Evolutionary conservation across 305 asterid species (phyloP), one percentile per base, ranked within the genome.

Genomic region (Fraxinus baroniana): DNA sequence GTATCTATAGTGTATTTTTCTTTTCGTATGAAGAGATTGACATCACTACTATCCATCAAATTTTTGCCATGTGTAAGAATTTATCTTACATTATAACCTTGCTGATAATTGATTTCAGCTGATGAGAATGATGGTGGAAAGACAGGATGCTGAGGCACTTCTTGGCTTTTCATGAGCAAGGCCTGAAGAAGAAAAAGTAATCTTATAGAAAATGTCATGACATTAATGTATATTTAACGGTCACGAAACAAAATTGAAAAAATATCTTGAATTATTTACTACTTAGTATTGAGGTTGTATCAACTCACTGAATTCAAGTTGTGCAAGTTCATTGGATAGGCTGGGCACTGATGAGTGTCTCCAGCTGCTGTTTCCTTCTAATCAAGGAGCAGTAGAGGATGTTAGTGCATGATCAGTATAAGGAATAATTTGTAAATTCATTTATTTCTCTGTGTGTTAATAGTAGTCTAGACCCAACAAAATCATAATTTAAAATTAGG

Each of bases 51-150:
- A 57, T 8, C 26, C 32, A 7, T 24, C 72, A 62, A 62, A 62
- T 8, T 22, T 18, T 22, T 62, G 36, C 57, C 8, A 5, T 39
- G 15, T 20, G 22, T 18, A 7, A 20, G 17, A 46, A 12, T 1
- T 64, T 75, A 44, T 64, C 81, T 22, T 10, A 79, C 86, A 80
- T 83, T 62, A 1, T 18, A 86, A 37, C 15, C 46, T 7, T 5
- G 9, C 66, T 72, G 28, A 81, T 68, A 78, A 49, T 81, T 49
- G 28, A 41, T 20, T 77, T 81, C 39, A 41, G 41, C 72, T 1
- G 79, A 39, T 8, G 68, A 52, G 52, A 70, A 32, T 24, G 77
- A 8, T 33, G 71, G 22, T 22, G 82, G 76, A 39, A 20, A 7
- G 33, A 77, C 33, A 17, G 49, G 10, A 35, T 44, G 83, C 3